Base-by-base conservation (phyloP, 129 eudicot species). In the Artemisia argyi region DNA sequence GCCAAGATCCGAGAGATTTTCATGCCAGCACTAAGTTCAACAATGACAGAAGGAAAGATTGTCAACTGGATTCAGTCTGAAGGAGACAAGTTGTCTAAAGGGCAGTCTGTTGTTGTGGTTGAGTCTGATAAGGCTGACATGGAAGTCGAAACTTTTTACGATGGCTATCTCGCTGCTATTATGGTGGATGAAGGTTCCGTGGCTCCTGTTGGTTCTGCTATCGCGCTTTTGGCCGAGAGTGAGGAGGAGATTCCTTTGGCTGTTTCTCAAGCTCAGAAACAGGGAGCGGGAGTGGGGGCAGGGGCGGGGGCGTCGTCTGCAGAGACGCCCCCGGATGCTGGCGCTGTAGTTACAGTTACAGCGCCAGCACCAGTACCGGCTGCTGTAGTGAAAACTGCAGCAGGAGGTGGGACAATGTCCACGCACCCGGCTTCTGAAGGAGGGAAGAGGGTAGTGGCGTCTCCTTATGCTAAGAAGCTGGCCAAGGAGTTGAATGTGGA, bases 101-200 rank as follows among this genome's bases (percentile, higher is more conserved):
- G 98, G 3, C 97, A 94, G 35, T 78, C 98, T 1, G 98, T 94
- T 0, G 98, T 94, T 20, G 96, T 94, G 6, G 98, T 94, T 0
- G 98, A 94, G 69, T 94, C 98, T 3, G 98, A 94, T 53, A 94
- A 94, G 73, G 98, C 98, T 13, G 98, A 94, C 42, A 94, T 94
- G 98, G 98, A 94, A 46, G 98, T 94, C 11, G 98, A 94, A 79
- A 90, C 98, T 0, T 94, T 94, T 62, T 90, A 94, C 71, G 98
- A 94, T 48, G 98, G 98, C 3, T 90, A 85, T 59, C 68, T 94
- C 22, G 98, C 98, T 8, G 92, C 95, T 50, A 94, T 94, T 68
- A 77, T 94, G 73, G 98, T 94, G 3, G 96, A 90, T 7, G 98
- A 94, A 80, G 98, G 97, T 7, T 82, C 78, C 17, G 81, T 86